Percentiles rank a stretch among this genome's conserved stretches.
Conservation (phyloP, 139 green algal genomes). For the Desmodesmus armatus region DNA sequence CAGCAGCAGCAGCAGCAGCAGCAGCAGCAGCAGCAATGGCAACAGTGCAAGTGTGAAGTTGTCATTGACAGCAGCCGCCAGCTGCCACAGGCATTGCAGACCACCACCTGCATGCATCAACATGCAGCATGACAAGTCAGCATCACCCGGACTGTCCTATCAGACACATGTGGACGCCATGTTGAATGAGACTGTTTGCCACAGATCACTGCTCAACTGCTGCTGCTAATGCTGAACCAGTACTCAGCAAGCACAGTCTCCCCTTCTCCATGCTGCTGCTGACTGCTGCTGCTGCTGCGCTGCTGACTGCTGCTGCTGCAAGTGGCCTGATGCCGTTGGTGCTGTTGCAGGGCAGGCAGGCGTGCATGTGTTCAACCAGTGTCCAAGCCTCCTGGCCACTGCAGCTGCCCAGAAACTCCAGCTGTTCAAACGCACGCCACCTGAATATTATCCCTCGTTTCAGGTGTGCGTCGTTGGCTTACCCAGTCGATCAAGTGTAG, state of each 20-base stretch:
- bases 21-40: neutral
- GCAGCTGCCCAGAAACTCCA: too few species aligned
- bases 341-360: too few species aligned
- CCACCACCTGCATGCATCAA: constrained; percentile 72
- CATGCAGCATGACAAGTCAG: constrained; percentile 76
- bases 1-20: constrained; percentile 49
- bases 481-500: too few species aligned
- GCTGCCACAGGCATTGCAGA: constrained; percentile 81
- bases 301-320: constrained; percentile 16
- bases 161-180: neutral
- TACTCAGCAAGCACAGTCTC: too few species aligned
- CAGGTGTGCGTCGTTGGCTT: too few species aligned
- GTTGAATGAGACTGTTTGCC: too few species aligned
- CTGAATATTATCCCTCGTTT: too few species aligned
- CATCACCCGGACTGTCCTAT: neutral
- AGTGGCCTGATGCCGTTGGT: too few species aligned
- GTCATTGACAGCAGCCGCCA: constrained; percentile 15
- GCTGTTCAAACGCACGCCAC: too few species aligned
- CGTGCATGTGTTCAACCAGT: too few species aligned
- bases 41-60: neutral
- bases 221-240: neutral
- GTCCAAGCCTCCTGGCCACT: too few species aligned
- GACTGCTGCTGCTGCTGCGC: neutral
- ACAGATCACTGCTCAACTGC: neutral
- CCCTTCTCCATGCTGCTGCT: neutral